These are phyloP conservation scores for Talaromyces sp. DNA, from an alignment of 2,329 filamentous ascomycete genomes.

Conservation along the genomic window DNA sequence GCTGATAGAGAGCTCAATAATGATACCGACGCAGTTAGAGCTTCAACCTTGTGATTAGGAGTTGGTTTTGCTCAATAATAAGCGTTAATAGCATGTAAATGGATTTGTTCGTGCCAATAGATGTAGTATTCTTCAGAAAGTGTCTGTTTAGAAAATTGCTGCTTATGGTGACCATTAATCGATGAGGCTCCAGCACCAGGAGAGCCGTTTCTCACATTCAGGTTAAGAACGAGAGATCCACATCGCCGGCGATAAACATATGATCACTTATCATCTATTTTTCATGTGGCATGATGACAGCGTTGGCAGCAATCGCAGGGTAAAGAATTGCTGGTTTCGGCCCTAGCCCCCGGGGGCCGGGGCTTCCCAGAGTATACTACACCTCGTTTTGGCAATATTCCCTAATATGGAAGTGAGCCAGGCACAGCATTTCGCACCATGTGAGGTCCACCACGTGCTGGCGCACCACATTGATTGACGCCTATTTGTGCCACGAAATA, in stretches of 20 bases:
- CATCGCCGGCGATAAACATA: neutral
- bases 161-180: neutral
- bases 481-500: neutral
- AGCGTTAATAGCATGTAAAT: neutral
- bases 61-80: neutral
- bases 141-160: neutral
- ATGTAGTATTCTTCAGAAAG: neutral
- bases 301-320: neutral
- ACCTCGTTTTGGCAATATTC: neutral
- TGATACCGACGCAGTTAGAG: neutral
- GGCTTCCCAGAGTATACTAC: neutral
- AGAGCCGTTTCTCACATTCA: neutral
- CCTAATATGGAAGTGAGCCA: neutral
- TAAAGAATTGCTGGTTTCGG: constrained; percentile 3
- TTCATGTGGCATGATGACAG: neutral
- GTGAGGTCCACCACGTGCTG: neutral
- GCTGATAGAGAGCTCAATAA: neutral
- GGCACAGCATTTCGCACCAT: neutral
- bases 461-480: neutral
- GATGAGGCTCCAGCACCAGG: neutral
- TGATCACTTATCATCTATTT: neutral
- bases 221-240: neutral
- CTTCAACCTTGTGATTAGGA: neutral
- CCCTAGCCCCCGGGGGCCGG: neutral
- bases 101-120: neutral